These are phyloP conservation scores for Hypoxylon sp. DNA, from an alignment of 2,329 filamentous ascomycete species.

Conservation along the genomic window DNA sequence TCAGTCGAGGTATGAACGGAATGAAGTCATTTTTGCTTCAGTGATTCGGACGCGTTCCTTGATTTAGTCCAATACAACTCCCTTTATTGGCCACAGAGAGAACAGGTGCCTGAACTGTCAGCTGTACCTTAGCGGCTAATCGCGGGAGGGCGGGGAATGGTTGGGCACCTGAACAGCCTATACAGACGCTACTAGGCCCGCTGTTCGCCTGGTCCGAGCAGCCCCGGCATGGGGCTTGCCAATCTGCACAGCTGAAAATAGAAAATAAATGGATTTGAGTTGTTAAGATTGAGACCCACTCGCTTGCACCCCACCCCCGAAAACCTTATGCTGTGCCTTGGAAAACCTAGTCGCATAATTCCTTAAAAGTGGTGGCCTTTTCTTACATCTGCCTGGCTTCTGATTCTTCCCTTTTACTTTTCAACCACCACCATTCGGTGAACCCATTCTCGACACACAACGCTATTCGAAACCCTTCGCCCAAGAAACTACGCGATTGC, in stretches of 20 bases:
- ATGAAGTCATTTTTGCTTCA: constrained; percentile 27
- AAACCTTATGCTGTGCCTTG: constrained; percentile 4
- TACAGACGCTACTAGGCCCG: constrained; percentile 1
- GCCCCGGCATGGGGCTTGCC: constrained; percentile 14
- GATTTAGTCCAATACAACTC: constrained; percentile 11
- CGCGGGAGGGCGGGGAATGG: constrained; percentile 18
- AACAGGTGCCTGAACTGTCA: constrained; percentile 25
- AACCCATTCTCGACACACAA: constrained; percentile 16
- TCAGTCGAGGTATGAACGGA: constrained; percentile 14
- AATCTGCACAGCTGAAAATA: constrained; percentile 34
- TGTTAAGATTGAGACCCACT: constrained; percentile 34
- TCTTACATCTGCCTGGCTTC: constrained; percentile 12
- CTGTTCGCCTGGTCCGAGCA: constrained; percentile 8
- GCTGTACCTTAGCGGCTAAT: constrained; percentile 35
- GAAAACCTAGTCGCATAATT: constrained; percentile 17
- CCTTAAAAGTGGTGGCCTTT: constrained; percentile 22
- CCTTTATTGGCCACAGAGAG: constrained; percentile 14
- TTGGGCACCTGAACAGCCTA: constrained; percentile 36
- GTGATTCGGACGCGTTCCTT: constrained; percentile 6
- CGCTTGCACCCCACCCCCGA: constrained; percentile 22
- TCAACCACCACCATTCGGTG: constrained; percentile 34
- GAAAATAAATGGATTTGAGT: constrained; percentile 21
- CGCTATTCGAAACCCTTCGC: constrained; percentile 7
- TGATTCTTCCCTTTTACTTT: constrained; percentile 16
- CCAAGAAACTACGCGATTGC: constrained; percentile 45